Percentiles rank a stretch among this genome's conserved stretches.
These are phyloP conservation scores for Calonectria hongkongensis DNA, from an alignment of 2,329 filamentous ascomycete genomes.

Conservation along the genomic window DNA sequence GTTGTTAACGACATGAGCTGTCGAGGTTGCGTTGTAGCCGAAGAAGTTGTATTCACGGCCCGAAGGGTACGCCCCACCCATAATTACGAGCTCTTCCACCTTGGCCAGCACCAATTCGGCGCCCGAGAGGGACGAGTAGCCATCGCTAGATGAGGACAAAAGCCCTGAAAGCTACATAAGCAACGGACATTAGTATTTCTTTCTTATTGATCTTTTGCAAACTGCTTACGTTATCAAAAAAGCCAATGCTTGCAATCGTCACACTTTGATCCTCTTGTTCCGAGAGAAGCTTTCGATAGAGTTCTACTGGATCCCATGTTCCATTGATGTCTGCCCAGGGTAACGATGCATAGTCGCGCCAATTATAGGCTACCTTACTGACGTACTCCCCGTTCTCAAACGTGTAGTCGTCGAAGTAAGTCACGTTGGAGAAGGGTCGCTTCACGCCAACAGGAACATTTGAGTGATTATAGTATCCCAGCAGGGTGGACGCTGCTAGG, in stretches of 20 bases:
- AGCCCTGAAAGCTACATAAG: neutral
- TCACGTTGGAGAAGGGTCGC: neutral
- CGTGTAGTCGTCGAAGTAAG: conserved; percentile 2
- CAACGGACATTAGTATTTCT: neutral
- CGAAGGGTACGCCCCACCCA: conserved; percentile 1
- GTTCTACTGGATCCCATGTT: neutral
- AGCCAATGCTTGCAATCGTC: conserved; percentile 7
- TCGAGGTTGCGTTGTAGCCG: conserved; percentile 10
- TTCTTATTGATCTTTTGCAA: neutral
- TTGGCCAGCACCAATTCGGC: neutral
- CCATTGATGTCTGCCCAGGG: conserved; percentile 3
- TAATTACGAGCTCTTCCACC: neutral
- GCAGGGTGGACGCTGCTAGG: neutral
- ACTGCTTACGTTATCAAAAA: neutral
- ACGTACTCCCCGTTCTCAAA: conserved; percentile 11
- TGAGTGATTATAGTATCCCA: conserved; percentile 14
- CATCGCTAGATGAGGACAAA: neutral
- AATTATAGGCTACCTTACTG: neutral
- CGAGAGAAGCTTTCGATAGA: neutral
- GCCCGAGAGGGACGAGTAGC: neutral
- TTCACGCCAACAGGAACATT: conserved; percentile 1
- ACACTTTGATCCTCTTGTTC: conserved; percentile 7
- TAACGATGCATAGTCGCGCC: neutral
- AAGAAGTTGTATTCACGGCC: conserved; percentile 7
- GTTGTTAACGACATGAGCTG: neutral